A percentile compares a stretch with the other conserved stretches of the same genome.
Conservation (phyloP, 306 rosid genomes). For the Castanospermum australe region DNA sequence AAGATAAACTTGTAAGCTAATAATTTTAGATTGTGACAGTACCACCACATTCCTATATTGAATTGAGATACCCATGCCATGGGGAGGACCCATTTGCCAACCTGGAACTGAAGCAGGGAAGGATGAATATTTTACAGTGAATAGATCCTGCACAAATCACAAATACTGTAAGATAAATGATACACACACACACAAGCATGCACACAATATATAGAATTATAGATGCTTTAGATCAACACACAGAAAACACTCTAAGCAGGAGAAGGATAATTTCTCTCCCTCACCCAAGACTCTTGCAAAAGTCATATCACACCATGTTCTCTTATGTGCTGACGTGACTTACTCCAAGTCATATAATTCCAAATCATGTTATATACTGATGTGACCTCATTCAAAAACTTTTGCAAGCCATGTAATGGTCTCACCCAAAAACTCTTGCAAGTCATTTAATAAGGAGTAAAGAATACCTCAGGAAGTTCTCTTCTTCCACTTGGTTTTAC, state of each 20-base stretch:
- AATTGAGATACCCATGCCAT: constrained; percentile 54
- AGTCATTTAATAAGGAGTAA: constrained; percentile 1
- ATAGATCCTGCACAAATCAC: constrained; percentile 71
- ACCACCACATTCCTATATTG: constrained; percentile 62
- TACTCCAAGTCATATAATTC: too few species aligned
- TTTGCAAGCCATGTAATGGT: too few species aligned
- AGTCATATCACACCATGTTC: too few species aligned
- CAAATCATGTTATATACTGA: too few species aligned
- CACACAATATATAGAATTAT: too few species aligned
- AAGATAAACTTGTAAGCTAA: constrained; percentile 8
- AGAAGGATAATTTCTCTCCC: too few species aligned
- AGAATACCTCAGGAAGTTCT: constrained; percentile 77
- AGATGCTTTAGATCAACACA: constrained; percentile 15
- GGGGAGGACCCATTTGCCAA: constrained; percentile 73
- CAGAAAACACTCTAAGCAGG: too few species aligned
- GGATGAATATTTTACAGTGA: constrained; percentile 50
- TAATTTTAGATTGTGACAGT: constrained; percentile 18
- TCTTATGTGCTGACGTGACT: too few species aligned
- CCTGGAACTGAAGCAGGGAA: constrained; percentile 63
- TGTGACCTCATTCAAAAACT: too few species aligned
- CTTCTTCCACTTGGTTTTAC: constrained; percentile 61
- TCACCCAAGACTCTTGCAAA: too few species aligned
- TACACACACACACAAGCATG: constrained; percentile 6
- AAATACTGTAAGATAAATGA: constrained; percentile 21
- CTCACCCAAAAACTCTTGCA: too few species aligned